Evolutionary conservation across 805 yeast species (phyloP).

Genomic region (Kodamaea jinghongensis): DNA sequence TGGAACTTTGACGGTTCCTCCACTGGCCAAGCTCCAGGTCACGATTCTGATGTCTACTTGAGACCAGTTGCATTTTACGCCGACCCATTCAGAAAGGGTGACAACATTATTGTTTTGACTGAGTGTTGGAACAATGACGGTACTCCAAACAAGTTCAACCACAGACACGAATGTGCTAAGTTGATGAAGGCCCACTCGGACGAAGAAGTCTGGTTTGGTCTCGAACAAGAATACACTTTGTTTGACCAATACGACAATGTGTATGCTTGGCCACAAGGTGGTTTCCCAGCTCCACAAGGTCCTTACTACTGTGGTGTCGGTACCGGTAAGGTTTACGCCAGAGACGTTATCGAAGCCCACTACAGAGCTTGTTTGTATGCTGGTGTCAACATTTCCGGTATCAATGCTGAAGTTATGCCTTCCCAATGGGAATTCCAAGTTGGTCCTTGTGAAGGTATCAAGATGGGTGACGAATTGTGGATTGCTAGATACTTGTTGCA

Average conservation of each 20-base stretch:
- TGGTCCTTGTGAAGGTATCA: constrained; percentile 94
- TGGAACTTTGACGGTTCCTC: constrained; percentile 99
- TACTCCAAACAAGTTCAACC: constrained; percentile 97
- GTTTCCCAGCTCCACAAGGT: constrained; percentile 99
- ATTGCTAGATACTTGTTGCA: constrained; percentile 88
- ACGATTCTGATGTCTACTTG: constrained; percentile 90
- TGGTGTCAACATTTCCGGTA: constrained; percentile 89
- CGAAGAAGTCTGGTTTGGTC: constrained; percentile 93
- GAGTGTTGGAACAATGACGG: constrained; percentile 99
- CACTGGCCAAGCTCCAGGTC: constrained; percentile 97
- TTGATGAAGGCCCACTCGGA: constrained; percentile 87
- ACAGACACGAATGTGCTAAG: constrained; percentile 95
- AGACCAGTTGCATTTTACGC: constrained; percentile 95
- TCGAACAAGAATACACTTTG: constrained; percentile 97
- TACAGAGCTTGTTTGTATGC: constrained; percentile 96
- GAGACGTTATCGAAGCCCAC: constrained; percentile 98
- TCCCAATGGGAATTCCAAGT: constrained; percentile 99
- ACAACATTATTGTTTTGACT: constrained; percentile 89
- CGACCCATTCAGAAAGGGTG: constrained; percentile 98
- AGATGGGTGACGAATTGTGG: constrained; percentile 98
- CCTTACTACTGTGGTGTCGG: constrained; percentile 99
- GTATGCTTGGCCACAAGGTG: constrained; percentile 99
- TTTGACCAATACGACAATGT: constrained; percentile 87
- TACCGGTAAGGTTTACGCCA: constrained; percentile 94
- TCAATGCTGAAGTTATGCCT: constrained; percentile 99